Evolutionary conservation across 192 early-diverging fungal genomes (phyloP).

Genomic region (Backusella psychrophila): DNA sequence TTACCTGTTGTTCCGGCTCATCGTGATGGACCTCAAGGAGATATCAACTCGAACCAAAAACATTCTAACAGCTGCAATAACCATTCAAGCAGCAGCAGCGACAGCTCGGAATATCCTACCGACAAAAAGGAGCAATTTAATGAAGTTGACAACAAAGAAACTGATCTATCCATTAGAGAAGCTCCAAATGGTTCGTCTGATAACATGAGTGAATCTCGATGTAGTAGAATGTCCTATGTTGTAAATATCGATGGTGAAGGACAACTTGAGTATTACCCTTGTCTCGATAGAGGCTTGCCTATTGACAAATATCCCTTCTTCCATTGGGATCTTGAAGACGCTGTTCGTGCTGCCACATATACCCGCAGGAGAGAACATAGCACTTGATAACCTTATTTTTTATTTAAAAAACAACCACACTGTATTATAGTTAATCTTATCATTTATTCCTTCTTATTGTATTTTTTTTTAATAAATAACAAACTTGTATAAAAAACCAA

Average conservation of each 20-base stretch:
- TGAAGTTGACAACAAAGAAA: not conserved
- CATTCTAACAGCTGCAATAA: not conserved
- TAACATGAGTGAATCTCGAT: not conserved
- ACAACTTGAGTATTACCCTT: not conserved
- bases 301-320: constrained; percentile 24
- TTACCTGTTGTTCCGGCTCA: constrained; percentile 20
- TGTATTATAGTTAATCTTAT: not conserved
- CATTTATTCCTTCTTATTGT: not conserved
- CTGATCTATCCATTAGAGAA: not conserved
- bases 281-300: constrained; percentile 2
- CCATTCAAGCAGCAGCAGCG: not conserved
- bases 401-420: not conserved
- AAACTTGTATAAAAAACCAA: constrained; percentile 14
- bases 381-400: not conserved
- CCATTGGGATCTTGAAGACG: constrained; percentile 29
- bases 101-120: not conserved
- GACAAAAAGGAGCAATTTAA: not conserved
- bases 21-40: constrained; percentile 13
- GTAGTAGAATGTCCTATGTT: constrained; percentile 12
- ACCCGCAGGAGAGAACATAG: not conserved
- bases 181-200: not conserved
- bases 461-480: not conserved
- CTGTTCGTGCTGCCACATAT: constrained; percentile 18
- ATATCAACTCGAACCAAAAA: not conserved
- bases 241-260: constrained; percentile 1